Evolutionary conservation across 1,284 basidiomycete genomes (phyloP).

Genomic region (Malassezia furfur): DNA sequence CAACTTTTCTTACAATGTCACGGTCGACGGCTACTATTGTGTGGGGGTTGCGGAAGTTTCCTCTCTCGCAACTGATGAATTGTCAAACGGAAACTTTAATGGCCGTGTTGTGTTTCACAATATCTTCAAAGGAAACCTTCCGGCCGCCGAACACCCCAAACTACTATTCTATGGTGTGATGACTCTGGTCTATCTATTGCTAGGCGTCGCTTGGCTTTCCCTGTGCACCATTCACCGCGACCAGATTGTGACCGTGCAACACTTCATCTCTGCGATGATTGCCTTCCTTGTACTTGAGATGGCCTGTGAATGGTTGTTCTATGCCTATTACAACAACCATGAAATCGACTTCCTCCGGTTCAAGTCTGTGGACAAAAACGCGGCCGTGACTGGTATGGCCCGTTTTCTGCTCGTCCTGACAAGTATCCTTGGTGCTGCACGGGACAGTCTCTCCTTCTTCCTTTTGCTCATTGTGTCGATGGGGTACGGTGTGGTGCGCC

Average conservation of each 20-base stretch:
- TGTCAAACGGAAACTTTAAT: conserved; percentile 61
- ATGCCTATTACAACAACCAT: conserved; percentile 36
- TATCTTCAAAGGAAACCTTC: conserved; percentile 74
- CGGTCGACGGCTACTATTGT: conserved; percentile 86
- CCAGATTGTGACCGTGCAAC: conserved; percentile 58
- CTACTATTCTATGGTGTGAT: conserved; percentile 85
- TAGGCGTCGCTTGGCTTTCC: conserved; percentile 70
- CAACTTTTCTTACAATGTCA: conserved; percentile 59
- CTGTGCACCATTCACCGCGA: conserved; percentile 71
- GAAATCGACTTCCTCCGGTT: conserved; percentile 40
- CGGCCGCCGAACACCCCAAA: conserved; percentile 96
- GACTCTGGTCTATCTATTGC: conserved; percentile 63
- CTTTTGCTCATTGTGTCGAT: conserved; percentile 71
- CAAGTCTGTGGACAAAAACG: conserved; percentile 20
- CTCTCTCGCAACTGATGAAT: conserved; percentile 48
- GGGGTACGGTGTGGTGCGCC: conserved; percentile 51
- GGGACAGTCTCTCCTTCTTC: conserved; percentile 90
- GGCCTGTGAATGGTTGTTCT: conserved; percentile 55
- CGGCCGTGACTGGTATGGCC: conserved; percentile 28
- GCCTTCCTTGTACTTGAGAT: conserved; percentile 85
- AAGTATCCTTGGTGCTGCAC: conserved; percentile 72
- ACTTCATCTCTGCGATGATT: conserved; percentile 86
- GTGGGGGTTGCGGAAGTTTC: conserved; percentile 63
- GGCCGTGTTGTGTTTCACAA: conserved; percentile 80
- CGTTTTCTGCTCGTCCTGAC: conserved; percentile 37